Evolutionary conservation across 352 stramenopile species (phyloP).

Genomic region (Globisporangium recalcitrans): DNA sequence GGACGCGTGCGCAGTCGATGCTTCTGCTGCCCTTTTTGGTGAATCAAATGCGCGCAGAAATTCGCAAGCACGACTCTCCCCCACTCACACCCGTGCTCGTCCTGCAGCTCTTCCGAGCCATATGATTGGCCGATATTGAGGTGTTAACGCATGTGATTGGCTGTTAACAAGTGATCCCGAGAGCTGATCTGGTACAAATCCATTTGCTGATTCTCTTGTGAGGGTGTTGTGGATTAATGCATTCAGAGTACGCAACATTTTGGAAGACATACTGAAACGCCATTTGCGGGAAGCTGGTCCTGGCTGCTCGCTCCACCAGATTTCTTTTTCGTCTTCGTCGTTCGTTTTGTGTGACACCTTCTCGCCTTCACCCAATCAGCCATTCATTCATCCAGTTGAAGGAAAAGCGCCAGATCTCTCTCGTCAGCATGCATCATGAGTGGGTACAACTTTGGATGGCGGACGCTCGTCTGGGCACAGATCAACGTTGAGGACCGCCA

Average conservation of each 20-base stretch:
- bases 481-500: no score
- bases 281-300: neutral
- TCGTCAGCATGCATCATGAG: no score
- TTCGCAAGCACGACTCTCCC: conserved; percentile 12
- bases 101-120: neutral
- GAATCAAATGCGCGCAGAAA: conserved; percentile 14
- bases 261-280: neutral
- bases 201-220: neutral
- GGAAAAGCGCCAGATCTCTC: no score
- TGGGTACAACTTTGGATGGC: no score
- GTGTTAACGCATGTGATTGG: conserved; percentile 20
- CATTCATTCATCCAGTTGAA: neutral
- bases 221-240: neutral
- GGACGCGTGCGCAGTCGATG: neutral
- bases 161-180: neutral
- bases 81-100: neutral
- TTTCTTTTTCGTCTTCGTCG: conserved; percentile 12
- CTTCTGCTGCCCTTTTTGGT: conserved; percentile 11
- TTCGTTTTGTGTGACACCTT: conserved; percentile 9
- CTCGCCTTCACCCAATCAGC: neutral
- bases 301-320: neutral
- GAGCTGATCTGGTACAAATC: neutral
- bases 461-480: no score
- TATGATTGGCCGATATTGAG: conserved; percentile 27
- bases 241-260: neutral